Conservation (phyloP, 2,329 filamentous ascomycete genomes). For the Penicillium decumbens region DNA sequence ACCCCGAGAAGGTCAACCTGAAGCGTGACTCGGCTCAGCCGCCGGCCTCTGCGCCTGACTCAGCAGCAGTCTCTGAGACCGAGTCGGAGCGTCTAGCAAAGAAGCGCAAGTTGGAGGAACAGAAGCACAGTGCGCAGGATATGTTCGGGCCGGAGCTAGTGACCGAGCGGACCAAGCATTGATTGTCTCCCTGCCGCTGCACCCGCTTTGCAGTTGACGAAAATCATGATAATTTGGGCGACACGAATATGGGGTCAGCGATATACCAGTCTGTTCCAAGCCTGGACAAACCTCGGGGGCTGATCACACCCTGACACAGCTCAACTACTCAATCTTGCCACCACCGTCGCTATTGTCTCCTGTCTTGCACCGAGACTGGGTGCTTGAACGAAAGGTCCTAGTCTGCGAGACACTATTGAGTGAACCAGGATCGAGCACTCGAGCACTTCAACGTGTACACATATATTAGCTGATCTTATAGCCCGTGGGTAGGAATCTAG, state of each 20-base stretch:
- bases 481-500: background rate
- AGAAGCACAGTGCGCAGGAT: constrained; percentile 24
- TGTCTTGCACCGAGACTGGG: background rate
- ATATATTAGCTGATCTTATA: background rate
- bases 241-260: no score
- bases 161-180: constrained; percentile 30
- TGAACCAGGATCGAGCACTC: background rate
- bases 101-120: constrained; percentile 37
- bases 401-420: background rate
- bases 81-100: constrained; percentile 39
- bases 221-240: background rate
- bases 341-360: background rate
- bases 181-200: background rate
- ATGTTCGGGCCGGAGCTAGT: constrained; percentile 39
- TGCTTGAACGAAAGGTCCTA: background rate
- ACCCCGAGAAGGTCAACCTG: constrained; percentile 46
- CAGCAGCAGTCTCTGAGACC: constrained; percentile 25
- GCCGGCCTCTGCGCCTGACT: constrained; percentile 13
- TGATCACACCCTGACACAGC: no score
- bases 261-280: background rate
- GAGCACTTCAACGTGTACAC: background rate
- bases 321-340: background rate
- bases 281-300: background rate
- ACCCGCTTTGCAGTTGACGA: no score
- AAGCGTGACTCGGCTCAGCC: constrained; percentile 40